phyloP scores from a whole-genome alignment of 2,329 filamentous ascomycete genomes.

The Fusarium euwallaceae region DNA sequence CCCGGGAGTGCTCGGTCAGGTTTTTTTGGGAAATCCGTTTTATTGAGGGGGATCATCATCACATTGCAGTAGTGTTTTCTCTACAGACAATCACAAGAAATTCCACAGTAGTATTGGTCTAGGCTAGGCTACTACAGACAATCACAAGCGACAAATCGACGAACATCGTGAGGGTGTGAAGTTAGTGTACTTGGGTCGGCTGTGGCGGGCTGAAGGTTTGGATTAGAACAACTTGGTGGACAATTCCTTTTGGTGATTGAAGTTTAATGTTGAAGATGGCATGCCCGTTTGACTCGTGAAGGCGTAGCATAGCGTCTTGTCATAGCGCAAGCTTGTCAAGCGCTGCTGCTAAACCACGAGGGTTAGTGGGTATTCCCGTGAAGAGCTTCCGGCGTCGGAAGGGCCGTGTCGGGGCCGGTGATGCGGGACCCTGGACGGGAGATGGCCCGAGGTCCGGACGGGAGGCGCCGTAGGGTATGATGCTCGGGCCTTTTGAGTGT shows the following conservation, averaged over 20 bases:
- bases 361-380: not conserved
- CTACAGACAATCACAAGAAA: too few relatives aligned
- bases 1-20: not conserved
- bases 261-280: not conserved
- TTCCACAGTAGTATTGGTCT: too few relatives aligned
- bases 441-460: not conserved
- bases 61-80: too few relatives aligned
- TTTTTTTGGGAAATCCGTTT: not conserved
- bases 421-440: constrained; percentile 1
- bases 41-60: not conserved
- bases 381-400: not conserved
- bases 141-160: too few relatives aligned
- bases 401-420: not conserved
- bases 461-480: not conserved
- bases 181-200: constrained; percentile 11
- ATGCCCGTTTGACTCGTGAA: not conserved
- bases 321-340: not conserved
- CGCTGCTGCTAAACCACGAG: not conserved
- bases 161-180: constrained; percentile 17
- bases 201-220: not conserved
- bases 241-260: not conserved
- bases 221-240: constrained; percentile 3
- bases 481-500: not conserved
- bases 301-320: not conserved
- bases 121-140: too few relatives aligned